These are phyloP conservation scores for Knoxdaviesia capensis DNA, from an alignment of 2,329 filamentous ascomycete genomes.

Conservation along the genomic window DNA sequence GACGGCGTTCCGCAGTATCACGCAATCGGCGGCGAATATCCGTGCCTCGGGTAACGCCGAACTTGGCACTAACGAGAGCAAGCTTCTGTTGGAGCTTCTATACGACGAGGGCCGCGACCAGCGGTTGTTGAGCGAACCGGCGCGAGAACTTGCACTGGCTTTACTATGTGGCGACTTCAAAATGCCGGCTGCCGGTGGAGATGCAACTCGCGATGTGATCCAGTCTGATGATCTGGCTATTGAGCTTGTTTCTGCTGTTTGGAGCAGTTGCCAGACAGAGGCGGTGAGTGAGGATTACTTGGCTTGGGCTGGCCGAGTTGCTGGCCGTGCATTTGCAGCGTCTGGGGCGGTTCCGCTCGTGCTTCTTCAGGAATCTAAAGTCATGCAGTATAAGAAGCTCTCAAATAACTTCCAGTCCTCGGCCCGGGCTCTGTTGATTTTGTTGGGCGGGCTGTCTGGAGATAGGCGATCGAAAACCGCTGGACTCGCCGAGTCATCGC, in stretches of 20 bases:
- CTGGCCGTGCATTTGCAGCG: conserved; percentile 67
- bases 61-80: conserved; percentile 54
- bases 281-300: conserved; percentile 48
- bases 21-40: conserved; percentile 47
- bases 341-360: conserved; percentile 46
- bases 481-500: conserved; percentile 38
- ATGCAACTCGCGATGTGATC: conserved; percentile 38
- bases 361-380: conserved; percentile 37
- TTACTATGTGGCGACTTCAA: conserved; percentile 61
- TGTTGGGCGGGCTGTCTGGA: conserved; percentile 41
- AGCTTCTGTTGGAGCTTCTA: conserved; percentile 60
- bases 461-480: conserved; percentile 33
- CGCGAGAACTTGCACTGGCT: conserved; percentile 47
- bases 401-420: conserved; percentile 30
- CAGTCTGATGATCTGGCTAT: conserved; percentile 44
- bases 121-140: conserved; percentile 48
- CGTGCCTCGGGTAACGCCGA: conserved; percentile 48
- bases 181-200: conserved; percentile 18
- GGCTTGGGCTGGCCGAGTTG: conserved; percentile 66
- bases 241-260: conserved; percentile 44
- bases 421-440: conserved; percentile 38
- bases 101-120: conserved; percentile 43
- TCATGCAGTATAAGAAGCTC: conserved; percentile 27
- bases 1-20: conserved; percentile 42
- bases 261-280: conserved; percentile 52